Base-by-base conservation (phyloP, 1,284 basidiomycete genomes). In the Ceratobasidium sp. region DNA sequence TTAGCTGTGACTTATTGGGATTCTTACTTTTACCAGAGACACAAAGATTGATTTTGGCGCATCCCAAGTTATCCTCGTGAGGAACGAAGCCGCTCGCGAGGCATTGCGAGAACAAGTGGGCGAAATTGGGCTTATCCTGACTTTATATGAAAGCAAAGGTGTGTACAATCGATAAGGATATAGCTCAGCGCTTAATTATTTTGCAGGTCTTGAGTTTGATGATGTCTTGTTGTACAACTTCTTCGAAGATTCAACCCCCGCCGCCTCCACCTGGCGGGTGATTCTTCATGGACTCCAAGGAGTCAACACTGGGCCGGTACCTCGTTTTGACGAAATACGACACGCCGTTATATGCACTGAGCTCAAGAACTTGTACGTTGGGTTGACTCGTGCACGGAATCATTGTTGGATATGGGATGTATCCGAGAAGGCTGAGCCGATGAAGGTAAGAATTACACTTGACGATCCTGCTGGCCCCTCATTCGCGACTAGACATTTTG, bases 111-210 rank as follows among this genome's bases (percentile, higher is more conserved):
- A 86, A 3, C 86, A 90, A 81, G 86, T 93, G 5, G 92, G 92
- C 1, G 85, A 91, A 27, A 87, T 91, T 20, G 91, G 91, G 8
- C 76, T 91, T 0, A 88, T 94, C 52, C 85, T 93, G 85, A 93
- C 92, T 0, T 82, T 93, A 0, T 92, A 92, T 79, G 91, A 94
- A 69, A 90, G 89, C 86, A 94, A 94, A 82, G 92, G 93, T 1
- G 84, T 92, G 0, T n/a, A 35, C 14, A 12, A 1, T 35, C n/a
- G 10, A 35, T 6, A 52, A 65, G 38, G 18, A 35, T 41, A 4
- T n/a, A 33, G 38, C 14, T 6, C 16, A 30, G 48, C 18, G 38
- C 52, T 20, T 18, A 54, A 10, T 54, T 55, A 8, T 33, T 50
- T n/a, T 46, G 27, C 30, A 79, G 80, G 80, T 20, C 64, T 80